Evolutionary conservation across 1,139 yeast species (phyloP).

Genomic region (Blastobotrys arbuscula): DNA sequence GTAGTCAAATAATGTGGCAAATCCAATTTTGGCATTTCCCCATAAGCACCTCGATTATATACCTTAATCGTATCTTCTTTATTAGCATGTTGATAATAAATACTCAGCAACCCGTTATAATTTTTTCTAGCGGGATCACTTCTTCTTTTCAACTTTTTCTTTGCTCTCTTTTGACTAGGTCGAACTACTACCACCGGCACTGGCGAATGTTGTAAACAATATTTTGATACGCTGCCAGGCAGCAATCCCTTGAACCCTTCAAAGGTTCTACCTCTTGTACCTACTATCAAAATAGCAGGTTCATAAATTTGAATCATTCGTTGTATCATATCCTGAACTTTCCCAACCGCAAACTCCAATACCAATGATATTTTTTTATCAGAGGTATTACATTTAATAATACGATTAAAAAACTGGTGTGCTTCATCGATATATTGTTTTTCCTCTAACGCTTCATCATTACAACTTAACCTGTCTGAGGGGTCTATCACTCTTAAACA

Average conservation of each 20-base stretch:
- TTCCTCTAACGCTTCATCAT: slow-evolving; percentile 29
- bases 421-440: slow-evolving; percentile 38
- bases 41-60: slow-evolving; percentile 5
- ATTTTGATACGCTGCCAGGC: slow-evolving; percentile 46
- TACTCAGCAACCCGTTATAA: slow-evolving; percentile 19
- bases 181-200: slow-evolving; percentile 67
- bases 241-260: slow-evolving; percentile 45
- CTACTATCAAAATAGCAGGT: slow-evolving; percentile 62
- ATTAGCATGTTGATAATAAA: slow-evolving; percentile 3
- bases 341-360: slow-evolving; percentile 58
- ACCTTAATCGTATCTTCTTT: slow-evolving; percentile 1
- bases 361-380: slow-evolving; percentile 40
- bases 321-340: slow-evolving; percentile 50
- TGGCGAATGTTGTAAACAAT: slow-evolving; percentile 59
- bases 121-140: slow-evolving; percentile 30
- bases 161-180: slow-evolving; percentile 43
- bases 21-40: slow-evolving; percentile 3
- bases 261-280: slow-evolving; percentile 45
- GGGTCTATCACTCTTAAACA: slow-evolving; percentile 55
- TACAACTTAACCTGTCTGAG: slow-evolving; percentile 19
- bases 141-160: slow-evolving; percentile 31
- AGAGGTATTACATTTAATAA: slow-evolving; percentile 37
- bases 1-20: slow-evolving; percentile 7
- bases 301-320: slow-evolving; percentile 53
- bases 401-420: slow-evolving; percentile 36